A percentile compares a stretch with the other conserved stretches of the same genome.
Conservation (phyloP, 495 filamentous ascomycete genomes). For the Aspergillus olivimuriae region DNA sequence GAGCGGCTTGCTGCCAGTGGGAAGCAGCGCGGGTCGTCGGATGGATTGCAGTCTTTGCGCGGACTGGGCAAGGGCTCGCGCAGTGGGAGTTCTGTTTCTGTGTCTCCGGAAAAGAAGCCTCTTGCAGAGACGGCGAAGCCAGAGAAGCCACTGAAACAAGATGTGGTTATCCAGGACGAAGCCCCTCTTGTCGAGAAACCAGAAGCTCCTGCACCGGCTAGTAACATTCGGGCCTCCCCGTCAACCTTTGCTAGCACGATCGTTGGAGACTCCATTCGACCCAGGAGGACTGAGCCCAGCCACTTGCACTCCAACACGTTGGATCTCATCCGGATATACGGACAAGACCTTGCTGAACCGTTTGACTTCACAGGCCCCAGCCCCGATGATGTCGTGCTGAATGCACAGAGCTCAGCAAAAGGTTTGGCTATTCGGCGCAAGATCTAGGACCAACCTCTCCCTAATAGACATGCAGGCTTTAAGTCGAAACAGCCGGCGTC, state of each 20-base stretch:
- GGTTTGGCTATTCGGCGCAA: slow-evolving; percentile 59
- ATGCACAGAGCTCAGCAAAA: slow-evolving; percentile 76
- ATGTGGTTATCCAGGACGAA: no score
- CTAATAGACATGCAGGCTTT: slow-evolving; percentile 41
- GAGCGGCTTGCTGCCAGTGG: slow-evolving; percentile 33
- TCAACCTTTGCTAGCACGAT: slow-evolving; percentile 68
- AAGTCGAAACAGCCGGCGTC: slow-evolving; percentile 41
- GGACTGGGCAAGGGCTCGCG: slow-evolving; percentile 16
- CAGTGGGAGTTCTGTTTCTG: slow-evolving; percentile 7
- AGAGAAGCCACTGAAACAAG: background rate
- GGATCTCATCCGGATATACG: slow-evolving; percentile 48
- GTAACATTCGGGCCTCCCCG: slow-evolving; percentile 39
- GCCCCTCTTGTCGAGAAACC: slow-evolving; percentile 1
- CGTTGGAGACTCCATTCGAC: slow-evolving; percentile 39
- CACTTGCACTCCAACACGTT: slow-evolving; percentile 32
- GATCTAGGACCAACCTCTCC: slow-evolving; percentile 24
- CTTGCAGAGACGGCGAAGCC: slow-evolving; percentile 13
- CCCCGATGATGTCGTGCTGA: slow-evolving; percentile 84
- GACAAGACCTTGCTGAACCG: slow-evolving; percentile 41
- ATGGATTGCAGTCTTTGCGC: slow-evolving; percentile 18
- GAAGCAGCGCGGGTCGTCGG: slow-evolving; percentile 25
- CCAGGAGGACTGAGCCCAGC: slow-evolving; percentile 30
- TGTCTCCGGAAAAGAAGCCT: slow-evolving; percentile 13
- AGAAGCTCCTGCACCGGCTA: slow-evolving; percentile 3
- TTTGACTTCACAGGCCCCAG: slow-evolving; percentile 82